Evolutionary conservation across 1,284 basidiomycete genomes (phyloP), one percentile per base, ranked within the genome.

Genomic region (Ceratorhiza oryzae-sativae): DNA sequence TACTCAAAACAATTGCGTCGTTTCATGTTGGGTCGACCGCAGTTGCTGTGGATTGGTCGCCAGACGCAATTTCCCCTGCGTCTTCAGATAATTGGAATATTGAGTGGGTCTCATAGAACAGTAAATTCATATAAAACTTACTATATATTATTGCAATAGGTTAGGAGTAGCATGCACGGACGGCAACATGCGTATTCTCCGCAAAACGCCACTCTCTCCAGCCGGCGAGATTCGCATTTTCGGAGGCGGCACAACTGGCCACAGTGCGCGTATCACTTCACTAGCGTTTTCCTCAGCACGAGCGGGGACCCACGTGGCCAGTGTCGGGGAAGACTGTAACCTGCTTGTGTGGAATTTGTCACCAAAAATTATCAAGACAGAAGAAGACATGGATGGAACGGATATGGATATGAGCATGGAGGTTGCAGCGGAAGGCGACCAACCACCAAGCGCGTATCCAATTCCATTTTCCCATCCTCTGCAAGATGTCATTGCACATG

Each of bases 311-410:
- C 84, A 93, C 63, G 91, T 90, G 10, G 91, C 91, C 5, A 90
- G 91, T 25, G 90, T 90, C 60, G 91, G 91, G 75, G 91, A 92
- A 75, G 91, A 93, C 80, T 90, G 87, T 77, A 89, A 89, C 84
- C 83, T 93, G 58, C 89, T 93, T 86, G 86, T 93, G 15, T 93
- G 91, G 91, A 90, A 93, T 79, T 84, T 93, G 20, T 82, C 65
- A 6, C 51, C 51, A 30, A 68, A 86, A 76, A 89, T 90, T 1
- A 77, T 81, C 27, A 71, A 68, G 32, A 59, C 59, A n/a, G 63
- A 72, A 25, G 71, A 72, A 13, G 61, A 56, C n/a, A 30, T 67
- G 20, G 59, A 72, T 39, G 56, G 60, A 9, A 42, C 65, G 30
- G 73, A 59, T n/a, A 62, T 36, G 15, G 56, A 56, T 32, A 58